Evolutionary conservation across 1,284 basidiomycete species (phyloP).

Genomic region (Lentinus polychrous): DNA sequence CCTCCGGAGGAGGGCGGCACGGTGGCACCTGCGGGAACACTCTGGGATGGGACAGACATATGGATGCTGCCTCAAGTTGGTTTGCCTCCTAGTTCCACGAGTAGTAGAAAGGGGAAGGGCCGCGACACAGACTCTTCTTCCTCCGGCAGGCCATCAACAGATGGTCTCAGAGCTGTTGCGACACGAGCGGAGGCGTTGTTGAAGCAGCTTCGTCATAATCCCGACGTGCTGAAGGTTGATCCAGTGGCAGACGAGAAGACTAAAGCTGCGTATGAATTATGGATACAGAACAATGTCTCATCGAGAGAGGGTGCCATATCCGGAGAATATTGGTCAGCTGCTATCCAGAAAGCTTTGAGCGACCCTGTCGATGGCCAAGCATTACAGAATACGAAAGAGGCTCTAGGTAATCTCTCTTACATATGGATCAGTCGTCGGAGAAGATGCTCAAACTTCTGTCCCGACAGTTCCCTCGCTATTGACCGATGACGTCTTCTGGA

Average conservation of each 20-base stretch:
- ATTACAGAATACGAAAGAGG: conserved; percentile 52
- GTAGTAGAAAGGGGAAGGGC: conserved; percentile 41
- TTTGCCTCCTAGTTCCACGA: conserved; percentile 15
- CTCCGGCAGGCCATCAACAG: conserved; percentile 23
- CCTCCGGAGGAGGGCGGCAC: conserved; percentile 60
- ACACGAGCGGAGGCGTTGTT: conserved; percentile 78
- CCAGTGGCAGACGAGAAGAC: conserved; percentile 56
- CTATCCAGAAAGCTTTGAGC: conserved; percentile 42
- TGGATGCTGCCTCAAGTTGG: conserved; percentile 57
- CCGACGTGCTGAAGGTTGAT: conserved; percentile 71
- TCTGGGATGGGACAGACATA: conserved; percentile 82
- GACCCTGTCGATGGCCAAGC: conserved; percentile 48
- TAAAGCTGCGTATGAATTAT: conserved; percentile 54
- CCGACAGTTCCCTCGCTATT: conserved; percentile 65
- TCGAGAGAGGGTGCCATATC: conserved; percentile 51
- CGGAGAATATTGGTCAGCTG: conserved; percentile 46
- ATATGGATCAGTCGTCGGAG: not conserved
- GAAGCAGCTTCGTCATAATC: conserved; percentile 67
- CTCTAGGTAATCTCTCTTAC: conserved; percentile 44
- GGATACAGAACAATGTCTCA: conserved; percentile 49
- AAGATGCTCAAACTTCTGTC: not conserved
- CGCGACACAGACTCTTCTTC: conserved; percentile 14
- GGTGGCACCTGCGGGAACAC: conserved; percentile 32
- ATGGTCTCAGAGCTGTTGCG: conserved; percentile 45
- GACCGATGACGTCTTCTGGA: conserved; percentile 76